Evolutionary conservation across 179 eudicot species (phyloP).

Genomic region (Sideroxylon spinosum): DNA sequence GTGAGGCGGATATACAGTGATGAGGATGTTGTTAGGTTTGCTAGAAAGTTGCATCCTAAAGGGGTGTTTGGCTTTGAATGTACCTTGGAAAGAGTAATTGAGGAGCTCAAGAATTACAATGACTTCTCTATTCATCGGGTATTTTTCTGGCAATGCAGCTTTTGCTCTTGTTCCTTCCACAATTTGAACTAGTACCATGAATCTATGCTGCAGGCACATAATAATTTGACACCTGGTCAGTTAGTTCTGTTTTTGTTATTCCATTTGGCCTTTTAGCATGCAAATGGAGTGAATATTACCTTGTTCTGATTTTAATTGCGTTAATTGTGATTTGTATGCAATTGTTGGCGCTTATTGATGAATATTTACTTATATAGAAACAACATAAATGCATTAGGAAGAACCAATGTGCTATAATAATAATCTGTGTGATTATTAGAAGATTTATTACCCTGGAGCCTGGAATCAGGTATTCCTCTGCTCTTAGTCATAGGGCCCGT

Average conservation of each 20-base stretch:
- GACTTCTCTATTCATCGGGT: conserved; percentile 91
- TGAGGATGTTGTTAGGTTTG: conserved; percentile 67
- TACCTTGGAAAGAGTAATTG: conserved; percentile 79
- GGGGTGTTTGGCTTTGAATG: conserved; percentile 97
- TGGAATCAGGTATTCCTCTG: background rate
- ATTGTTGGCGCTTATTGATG: background rate
- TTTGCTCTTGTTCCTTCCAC: background rate
- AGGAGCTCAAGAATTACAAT: conserved; percentile 83
- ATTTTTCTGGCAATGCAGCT: conserved; percentile 17
- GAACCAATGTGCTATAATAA: background rate
- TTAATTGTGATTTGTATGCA: background rate
- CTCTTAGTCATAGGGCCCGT: background rate
- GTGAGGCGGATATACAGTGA: conserved; percentile 83
- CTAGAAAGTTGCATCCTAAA: conserved; percentile 67
- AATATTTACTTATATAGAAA: background rate
- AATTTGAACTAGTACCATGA: background rate
- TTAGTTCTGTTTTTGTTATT: background rate
- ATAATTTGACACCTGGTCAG: background rate
- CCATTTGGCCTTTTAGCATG: background rate
- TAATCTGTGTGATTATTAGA: background rate
- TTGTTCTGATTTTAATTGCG: background rate
- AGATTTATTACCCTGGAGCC: background rate
- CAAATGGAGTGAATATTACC: background rate
- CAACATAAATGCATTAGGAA: background rate
- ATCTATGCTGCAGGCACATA: background rate